phyloP scores from a whole-genome alignment of 2,329 filamentous ascomycete genomes.

The Trichoderma arundinaceum region DNA sequence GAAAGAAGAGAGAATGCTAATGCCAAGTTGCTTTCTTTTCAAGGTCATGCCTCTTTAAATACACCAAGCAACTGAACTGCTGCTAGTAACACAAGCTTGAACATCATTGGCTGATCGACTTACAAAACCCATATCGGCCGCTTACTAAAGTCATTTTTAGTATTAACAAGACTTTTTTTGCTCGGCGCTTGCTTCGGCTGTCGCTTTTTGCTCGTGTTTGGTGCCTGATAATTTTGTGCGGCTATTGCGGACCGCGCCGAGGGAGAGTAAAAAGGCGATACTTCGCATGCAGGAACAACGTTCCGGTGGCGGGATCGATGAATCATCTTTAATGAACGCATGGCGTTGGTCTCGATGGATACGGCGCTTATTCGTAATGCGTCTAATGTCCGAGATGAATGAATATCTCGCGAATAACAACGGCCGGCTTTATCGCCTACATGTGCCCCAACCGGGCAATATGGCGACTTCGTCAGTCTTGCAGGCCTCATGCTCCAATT shows the following conservation, averaged over 20 bases:
- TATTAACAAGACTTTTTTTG: not conserved
- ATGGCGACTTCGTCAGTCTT: too few species aligned
- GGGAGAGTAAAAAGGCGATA: too few species aligned
- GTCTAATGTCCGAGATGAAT: too few species aligned
- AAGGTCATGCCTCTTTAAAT: not conserved
- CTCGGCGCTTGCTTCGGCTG: not conserved
- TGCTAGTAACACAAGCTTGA: not conserved
- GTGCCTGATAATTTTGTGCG: not conserved
- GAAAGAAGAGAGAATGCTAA: not conserved
- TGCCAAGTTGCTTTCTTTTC: not conserved
- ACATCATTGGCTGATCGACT: conserved; percentile 1
- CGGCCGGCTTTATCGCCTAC: too few species aligned
- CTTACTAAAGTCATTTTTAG: not conserved
- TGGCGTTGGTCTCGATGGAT: too few species aligned
- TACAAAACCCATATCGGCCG: not conserved
- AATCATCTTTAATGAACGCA: too few species aligned
- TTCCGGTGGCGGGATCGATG: too few species aligned
- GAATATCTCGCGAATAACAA: too few species aligned
- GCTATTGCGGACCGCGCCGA: not conserved
- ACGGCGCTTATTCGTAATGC: too few species aligned
- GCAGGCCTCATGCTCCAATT: too few species aligned
- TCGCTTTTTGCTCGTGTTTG: not conserved
- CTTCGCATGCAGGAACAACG: too few species aligned
- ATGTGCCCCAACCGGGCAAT: too few species aligned
- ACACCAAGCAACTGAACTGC: not conserved